Conservation (phyloP, 768 basidiomycete species). For the Pleurotus salmoneostramineus region DNA sequence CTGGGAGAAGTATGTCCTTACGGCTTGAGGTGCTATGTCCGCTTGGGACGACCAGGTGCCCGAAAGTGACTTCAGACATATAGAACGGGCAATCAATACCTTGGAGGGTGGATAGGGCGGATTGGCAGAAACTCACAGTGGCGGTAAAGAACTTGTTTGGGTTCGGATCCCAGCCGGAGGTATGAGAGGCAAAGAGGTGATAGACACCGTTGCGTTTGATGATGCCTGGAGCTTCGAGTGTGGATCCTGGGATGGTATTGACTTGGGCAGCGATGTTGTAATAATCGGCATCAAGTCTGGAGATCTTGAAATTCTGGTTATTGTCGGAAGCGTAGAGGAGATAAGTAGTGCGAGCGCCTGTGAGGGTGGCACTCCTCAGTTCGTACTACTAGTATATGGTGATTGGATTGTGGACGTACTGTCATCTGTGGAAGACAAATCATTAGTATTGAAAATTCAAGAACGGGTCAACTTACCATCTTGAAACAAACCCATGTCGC, state of each 20-base stretch:
- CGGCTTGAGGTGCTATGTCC: conserved; percentile 49
- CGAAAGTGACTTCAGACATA: conserved; percentile 47
- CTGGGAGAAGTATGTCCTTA: conserved; percentile 59
- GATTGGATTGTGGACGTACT: conserved; percentile 17
- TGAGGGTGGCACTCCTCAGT: background rate
- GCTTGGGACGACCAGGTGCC: conserved; percentile 54
- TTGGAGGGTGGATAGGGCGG: too few relatives aligned
- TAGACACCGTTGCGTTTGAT: conserved; percentile 58
- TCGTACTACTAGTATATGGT: background rate
- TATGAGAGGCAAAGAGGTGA: conserved; percentile 58
- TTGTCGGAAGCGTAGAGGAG: conserved; percentile 64
- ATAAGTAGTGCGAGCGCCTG: conserved; percentile 47
- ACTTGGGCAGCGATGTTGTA: conserved; percentile 49
- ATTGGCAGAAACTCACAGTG: conserved; percentile 27
- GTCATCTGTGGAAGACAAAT: conserved; percentile 28
- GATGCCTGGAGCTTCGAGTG: conserved; percentile 59
- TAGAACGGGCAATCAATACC: too few relatives aligned
- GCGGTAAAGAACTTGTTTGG: conserved; percentile 58
- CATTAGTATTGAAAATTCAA: background rate
- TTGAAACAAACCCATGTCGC: conserved; percentile 56
- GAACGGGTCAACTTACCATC: conserved; percentile 35
- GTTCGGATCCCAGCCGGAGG: conserved; percentile 56
- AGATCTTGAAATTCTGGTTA: conserved; percentile 69
- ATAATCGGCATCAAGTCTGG: conserved; percentile 52
- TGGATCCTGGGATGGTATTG: conserved; percentile 35